Conservation (phyloP, 2,329 filamentous ascomycete genomes). For the Nigrospora osmanthi region DNA sequence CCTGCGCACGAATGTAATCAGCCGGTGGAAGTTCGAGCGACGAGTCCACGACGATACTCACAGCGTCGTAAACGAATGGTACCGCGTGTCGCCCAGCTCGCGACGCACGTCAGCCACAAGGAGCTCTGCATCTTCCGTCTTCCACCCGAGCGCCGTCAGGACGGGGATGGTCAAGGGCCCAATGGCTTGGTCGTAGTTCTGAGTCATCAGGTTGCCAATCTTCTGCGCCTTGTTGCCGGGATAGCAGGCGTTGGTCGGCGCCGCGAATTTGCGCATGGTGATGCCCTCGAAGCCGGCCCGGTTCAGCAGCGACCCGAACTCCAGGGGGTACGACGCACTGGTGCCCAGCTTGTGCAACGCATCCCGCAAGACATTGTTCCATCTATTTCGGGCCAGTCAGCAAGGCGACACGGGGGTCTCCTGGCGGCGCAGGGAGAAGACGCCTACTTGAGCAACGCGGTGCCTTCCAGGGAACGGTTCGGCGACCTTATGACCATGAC, state of each 20-base stretch:
- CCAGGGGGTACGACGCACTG: neutral
- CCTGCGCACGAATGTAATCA: no score
- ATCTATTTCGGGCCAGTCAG: constrained; percentile 8
- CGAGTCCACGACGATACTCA: constrained; percentile 1
- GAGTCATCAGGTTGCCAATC: constrained; percentile 19
- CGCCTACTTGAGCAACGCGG: constrained; percentile 8
- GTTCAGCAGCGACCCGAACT: neutral
- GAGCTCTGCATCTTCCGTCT: constrained; percentile 8
- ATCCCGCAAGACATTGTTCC: constrained; percentile 17
- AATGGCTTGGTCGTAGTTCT: constrained; percentile 15
- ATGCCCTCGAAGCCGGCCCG: constrained; percentile 10
- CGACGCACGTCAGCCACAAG: constrained; percentile 13
- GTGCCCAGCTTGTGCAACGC: constrained; percentile 17
- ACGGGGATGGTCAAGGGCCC: constrained; percentile 14
- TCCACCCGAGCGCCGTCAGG: constrained; percentile 15
- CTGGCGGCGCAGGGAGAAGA: no score
- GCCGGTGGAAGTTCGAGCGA: no score
- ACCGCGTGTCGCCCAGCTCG: constrained; percentile 12
- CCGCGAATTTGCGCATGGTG: constrained; percentile 11
- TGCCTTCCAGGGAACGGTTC: constrained; percentile 19
- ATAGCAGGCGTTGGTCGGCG: constrained; percentile 19
- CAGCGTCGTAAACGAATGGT: constrained; percentile 19
- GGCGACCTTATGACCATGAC: constrained; percentile 20
- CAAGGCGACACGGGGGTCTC: no score
- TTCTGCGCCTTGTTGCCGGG: constrained; percentile 18